These are phyloP conservation scores for Begonia fuchsioides DNA, from an alignment of 306 rosid species.

Conservation along the genomic window DNA sequence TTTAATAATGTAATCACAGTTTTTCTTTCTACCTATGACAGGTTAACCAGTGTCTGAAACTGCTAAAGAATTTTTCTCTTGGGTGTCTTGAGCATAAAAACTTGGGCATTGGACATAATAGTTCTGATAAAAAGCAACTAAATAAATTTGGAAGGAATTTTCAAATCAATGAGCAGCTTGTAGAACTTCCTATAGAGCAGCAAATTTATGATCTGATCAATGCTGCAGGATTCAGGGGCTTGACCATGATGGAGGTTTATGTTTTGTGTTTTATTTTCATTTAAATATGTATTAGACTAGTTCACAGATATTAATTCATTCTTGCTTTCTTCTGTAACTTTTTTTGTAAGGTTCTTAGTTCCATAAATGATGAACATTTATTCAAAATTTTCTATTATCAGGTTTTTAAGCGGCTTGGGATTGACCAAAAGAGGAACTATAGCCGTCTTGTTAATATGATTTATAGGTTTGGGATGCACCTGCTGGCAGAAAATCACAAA, in stretches of 20 bases:
- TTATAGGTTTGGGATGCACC: slow-evolving; percentile 59
- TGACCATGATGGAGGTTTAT: slow-evolving; percentile 56
- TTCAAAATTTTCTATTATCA: slow-evolving; percentile 19
- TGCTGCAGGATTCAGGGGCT: slow-evolving; percentile 54
- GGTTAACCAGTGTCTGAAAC: slow-evolving; percentile 39
- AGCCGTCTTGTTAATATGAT: slow-evolving; percentile 43
- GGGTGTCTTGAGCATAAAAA: slow-evolving; percentile 23
- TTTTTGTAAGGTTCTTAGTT: no score
- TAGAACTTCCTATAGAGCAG: slow-evolving; percentile 67
- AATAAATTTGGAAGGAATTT: slow-evolving; percentile 29
- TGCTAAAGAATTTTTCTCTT: slow-evolving; percentile 29
- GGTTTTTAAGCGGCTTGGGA: slow-evolving; percentile 67
- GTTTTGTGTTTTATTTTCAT: no score
- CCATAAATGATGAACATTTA: background rate
- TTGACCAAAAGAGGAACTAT: slow-evolving; percentile 59
- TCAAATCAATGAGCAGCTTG: slow-evolving; percentile 47
- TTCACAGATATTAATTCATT: no score
- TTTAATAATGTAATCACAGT: no score
- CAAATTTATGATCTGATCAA: slow-evolving; percentile 64
- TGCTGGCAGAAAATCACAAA: slow-evolving; percentile 50
- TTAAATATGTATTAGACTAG: no score
- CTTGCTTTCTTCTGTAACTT: no score
- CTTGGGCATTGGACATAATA: slow-evolving; percentile 23
- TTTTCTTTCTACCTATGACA: slow-evolving; percentile 9
- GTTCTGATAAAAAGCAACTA: slow-evolving; percentile 22